Base-by-base conservation (phyloP, 257 asterid genomes). In the Schizonepeta tenuifolia region DNA sequence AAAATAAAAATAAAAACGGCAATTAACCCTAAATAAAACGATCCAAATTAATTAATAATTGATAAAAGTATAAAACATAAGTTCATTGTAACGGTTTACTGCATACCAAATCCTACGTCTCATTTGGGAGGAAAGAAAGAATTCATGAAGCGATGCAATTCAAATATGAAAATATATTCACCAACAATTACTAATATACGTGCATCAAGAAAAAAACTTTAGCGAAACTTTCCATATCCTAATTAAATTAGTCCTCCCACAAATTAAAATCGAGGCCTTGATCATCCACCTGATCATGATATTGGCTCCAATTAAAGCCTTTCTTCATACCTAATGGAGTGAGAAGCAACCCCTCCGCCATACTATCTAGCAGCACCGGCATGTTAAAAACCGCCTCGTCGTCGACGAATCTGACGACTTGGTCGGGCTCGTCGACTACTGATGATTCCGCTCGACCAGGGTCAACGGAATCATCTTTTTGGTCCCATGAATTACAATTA, bases 321-420 rank as follows among this genome's bases (percentile, higher is more conserved):
- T 68, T 83, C 79, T 79, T 83, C 92, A 89, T 75, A 35, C 89
- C 94, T 22, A 85, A 81, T 2, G 97, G 97, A 55, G 97, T 91
- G 0, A 91, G 78, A 53, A 91, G 83, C 90, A 91, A 69, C 26
- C 96, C 97, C 77, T 91, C 97, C 14, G 97, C 97, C 97, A 90
- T 88, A 79, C 88, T 84, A 57, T 90, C 83, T 10, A 91, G 67
- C 73, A 89, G 80, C 3, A 26, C 77, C 21, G 97, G 96, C 94
- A 88, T 79, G 82, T 91, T 89, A 71, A 85, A 89, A 72, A 87
- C 33, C 9, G 71, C 96, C 69, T 90, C 97, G 69, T 91, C 97
- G 60, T 91, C 97, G 60, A 77, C 14, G 24, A 85, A 81, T 59
- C 57, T 75, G 21, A 0, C 14, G 43, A 10, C 5, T 15, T 51